Evolutionary conservation across 768 basidiomycete species (phyloP).

Genomic region (Collybiopsis luxurians): DNA sequence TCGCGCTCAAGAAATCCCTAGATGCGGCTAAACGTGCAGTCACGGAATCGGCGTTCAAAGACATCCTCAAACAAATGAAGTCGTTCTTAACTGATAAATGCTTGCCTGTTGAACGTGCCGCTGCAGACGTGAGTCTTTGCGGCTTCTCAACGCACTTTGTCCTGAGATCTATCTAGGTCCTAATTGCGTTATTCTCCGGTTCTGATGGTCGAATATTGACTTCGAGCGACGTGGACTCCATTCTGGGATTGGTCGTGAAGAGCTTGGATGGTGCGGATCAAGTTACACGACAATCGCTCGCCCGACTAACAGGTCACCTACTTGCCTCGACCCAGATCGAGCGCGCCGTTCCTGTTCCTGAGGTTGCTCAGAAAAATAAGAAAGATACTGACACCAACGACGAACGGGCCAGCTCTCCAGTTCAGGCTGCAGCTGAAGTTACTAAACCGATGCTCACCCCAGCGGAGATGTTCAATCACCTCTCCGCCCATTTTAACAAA

Average conservation of each 20-base stretch:
- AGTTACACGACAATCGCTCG: slow-evolving; percentile 73
- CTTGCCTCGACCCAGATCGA: slow-evolving; percentile 82
- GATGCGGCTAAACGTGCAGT: slow-evolving; percentile 78
- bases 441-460: slow-evolving; percentile 70
- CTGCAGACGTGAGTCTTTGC: slow-evolving; percentile 55
- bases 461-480: slow-evolving; percentile 76
- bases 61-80: slow-evolving; percentile 82
- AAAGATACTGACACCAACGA: slow-evolving; percentile 50
- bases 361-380: slow-evolving; percentile 62
- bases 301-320: slow-evolving; percentile 79
- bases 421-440: slow-evolving; percentile 46
- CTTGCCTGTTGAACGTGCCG: slow-evolving; percentile 80
- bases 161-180: slow-evolving; percentile 34
- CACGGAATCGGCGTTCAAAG: slow-evolving; percentile 73
- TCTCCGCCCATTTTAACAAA: slow-evolving; percentile 83
- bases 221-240: slow-evolving; percentile 71
- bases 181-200: slow-evolving; percentile 56
- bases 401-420: slow-evolving; percentile 49
- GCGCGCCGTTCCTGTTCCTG: slow-evolving; percentile 42
- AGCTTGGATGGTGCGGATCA: slow-evolving; percentile 83
- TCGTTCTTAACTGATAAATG: slow-evolving; percentile 77
- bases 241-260: slow-evolving; percentile 65
- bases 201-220: slow-evolving; percentile 51
- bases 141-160: not conserved
- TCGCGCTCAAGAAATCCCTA: slow-evolving; percentile 78